Conservation (phyloP, 2,329 filamentous ascomycete genomes). For the Neoarthrinium moseri region DNA sequence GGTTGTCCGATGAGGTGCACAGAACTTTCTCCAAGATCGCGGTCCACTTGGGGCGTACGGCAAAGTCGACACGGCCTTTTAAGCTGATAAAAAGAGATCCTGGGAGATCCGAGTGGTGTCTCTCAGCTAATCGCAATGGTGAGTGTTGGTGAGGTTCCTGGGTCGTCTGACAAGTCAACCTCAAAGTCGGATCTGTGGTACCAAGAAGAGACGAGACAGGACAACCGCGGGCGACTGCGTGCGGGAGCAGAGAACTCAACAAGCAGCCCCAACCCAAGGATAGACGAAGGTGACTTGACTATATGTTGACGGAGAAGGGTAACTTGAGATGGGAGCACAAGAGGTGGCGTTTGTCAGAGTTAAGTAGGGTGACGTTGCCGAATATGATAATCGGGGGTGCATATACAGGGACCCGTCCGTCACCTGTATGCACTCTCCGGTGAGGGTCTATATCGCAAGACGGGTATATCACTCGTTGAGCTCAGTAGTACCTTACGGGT, state of each 20-base stretch:
- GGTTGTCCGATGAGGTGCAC: conserved; percentile 4
- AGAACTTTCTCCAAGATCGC: conserved; percentile 4
- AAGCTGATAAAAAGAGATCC: background rate
- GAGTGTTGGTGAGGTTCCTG: background rate
- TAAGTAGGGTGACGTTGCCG: conserved; percentile 8
- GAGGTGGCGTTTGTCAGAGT: conserved; percentile 11
- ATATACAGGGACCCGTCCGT: conserved; percentile 9
- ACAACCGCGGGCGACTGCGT: too few species aligned
- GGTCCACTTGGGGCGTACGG: conserved; percentile 4
- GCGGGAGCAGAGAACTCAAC: background rate
- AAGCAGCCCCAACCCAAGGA: background rate
- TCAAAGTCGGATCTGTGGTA: background rate
- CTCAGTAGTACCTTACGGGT: conserved; percentile 2
- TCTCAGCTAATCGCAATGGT: background rate
- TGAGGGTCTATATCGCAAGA: conserved; percentile 7
- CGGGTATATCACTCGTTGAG: conserved; percentile 8
- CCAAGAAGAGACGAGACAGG: too few species aligned
- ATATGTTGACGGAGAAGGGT: too few species aligned
- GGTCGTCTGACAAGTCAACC: background rate
- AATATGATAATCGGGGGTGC: conserved; percentile 9
- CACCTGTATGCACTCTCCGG: conserved; percentile 6
- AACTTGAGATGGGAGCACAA: conserved; percentile 3
- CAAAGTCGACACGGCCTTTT: background rate
- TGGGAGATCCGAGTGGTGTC: background rate
- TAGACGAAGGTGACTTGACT: conserved; percentile 1